These are phyloP conservation scores for Patellaria atrata DNA, from an alignment of 495 filamentous ascomycete genomes.

Conservation along the genomic window DNA sequence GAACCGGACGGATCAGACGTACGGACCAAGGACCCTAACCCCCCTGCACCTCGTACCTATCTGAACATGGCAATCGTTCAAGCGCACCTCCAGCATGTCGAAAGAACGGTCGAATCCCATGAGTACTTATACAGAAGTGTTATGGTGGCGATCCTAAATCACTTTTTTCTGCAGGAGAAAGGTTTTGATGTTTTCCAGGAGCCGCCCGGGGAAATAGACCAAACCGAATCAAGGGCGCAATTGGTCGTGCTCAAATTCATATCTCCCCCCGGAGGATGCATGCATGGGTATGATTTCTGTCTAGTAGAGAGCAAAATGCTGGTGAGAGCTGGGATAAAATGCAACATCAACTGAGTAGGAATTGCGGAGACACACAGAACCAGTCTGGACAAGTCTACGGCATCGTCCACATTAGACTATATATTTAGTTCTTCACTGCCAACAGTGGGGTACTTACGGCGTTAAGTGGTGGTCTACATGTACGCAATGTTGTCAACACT, in stretches of 20 bases:
- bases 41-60: constrained; percentile 1
- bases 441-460: not conserved
- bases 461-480: not conserved
- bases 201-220: not conserved
- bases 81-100: constrained; percentile 1
- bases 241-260: not conserved
- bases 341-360: not conserved
- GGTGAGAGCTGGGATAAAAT: not conserved
- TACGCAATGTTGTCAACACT: constrained; percentile 1
- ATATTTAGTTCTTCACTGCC: constrained; percentile 1
- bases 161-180: not conserved
- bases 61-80: not conserved
- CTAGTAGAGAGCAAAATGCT: constrained; percentile 1
- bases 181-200: constrained; percentile 2
- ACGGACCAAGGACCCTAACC: not conserved
- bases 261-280: not conserved
- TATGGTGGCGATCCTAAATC: not conserved
- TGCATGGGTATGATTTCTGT: constrained; percentile 1
- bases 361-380: constrained; percentile 1
- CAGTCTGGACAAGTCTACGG: not conserved
- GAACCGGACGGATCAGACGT: constrained; percentile 3
- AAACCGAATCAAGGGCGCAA: not conserved
- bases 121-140: not conserved
- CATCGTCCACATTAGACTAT: constrained; percentile 1
- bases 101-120: not conserved